Evolutionary conservation across 306 rosid genomes (phyloP).

Genomic region (Lithocarpus polystachyus): DNA sequence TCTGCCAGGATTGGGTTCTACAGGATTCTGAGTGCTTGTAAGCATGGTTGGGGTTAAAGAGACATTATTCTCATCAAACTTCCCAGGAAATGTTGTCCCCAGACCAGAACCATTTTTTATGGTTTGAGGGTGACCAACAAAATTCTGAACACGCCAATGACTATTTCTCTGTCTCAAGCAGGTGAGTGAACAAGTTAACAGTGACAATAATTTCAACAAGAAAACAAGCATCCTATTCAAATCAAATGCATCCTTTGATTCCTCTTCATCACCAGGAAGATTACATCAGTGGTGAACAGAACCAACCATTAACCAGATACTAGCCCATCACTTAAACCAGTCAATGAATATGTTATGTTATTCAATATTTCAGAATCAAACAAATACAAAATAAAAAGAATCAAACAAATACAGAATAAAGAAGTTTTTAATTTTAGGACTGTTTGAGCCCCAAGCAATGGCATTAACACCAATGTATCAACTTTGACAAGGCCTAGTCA

Average conservation of each 20-base stretch:
- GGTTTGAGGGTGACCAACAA: slow-evolving; percentile 61
- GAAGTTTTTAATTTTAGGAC: background rate
- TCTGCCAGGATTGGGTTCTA: slow-evolving; percentile 57
- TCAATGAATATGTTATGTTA: background rate
- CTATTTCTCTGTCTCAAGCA: slow-evolving; percentile 76
- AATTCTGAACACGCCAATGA: slow-evolving; percentile 92
- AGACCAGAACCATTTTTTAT: slow-evolving; percentile 64
- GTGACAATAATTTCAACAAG: slow-evolving; percentile 11
- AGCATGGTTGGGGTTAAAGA: slow-evolving; percentile 59
- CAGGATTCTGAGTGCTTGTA: slow-evolving; percentile 46
- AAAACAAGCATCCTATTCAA: slow-evolving; percentile 11
- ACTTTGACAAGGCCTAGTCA: background rate
- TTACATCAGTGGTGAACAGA: background rate
- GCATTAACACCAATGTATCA: slow-evolving; percentile 4
- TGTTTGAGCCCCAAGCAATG: background rate
- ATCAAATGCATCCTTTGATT: background rate
- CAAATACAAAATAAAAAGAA: background rate
- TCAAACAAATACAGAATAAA: background rate
- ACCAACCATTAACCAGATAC: background rate
- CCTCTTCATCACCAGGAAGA: slow-evolving; percentile 9
- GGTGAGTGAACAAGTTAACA: slow-evolving; percentile 14
- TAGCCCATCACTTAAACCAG: background rate
- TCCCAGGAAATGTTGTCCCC: slow-evolving; percentile 63
- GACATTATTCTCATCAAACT: slow-evolving; percentile 68
- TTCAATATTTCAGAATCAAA: background rate